A percentile compares a stretch with the other conserved stretches of the same genome.
Evolutionary conservation across 352 stramenopile genomes (phyloP).

Genomic region (Phytophthora sp.): DNA sequence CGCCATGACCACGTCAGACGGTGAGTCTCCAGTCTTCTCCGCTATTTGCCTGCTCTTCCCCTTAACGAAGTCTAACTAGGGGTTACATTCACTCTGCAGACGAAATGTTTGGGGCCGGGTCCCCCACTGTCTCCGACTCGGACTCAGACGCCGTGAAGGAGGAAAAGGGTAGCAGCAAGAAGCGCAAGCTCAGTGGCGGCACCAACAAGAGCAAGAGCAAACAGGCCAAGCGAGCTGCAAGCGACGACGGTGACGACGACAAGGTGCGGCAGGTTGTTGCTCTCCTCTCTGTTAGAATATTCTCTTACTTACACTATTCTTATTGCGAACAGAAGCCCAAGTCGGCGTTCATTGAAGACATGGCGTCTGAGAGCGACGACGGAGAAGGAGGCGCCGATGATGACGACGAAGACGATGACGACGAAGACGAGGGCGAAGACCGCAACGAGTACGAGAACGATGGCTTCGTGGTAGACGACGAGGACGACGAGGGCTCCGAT

Average conservation of each 20-base stretch:
- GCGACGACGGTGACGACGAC: constrained; percentile 72
- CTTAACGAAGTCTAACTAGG: constrained; percentile 12
- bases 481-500: constrained; percentile 78
- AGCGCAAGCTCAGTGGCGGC: constrained; percentile 64
- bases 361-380: constrained; percentile 89
- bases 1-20: constrained; percentile 32
- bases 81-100: constrained; percentile 42
- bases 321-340: constrained; percentile 60
- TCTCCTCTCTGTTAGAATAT: constrained; percentile 9
- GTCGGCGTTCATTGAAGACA: constrained; percentile 89
- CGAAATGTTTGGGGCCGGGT: constrained; percentile 69
- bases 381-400: constrained; percentile 50
- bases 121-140: constrained; percentile 86
- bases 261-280: constrained; percentile 40
- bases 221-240: constrained; percentile 69
- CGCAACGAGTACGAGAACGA: constrained; percentile 92
- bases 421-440: constrained; percentile 86
- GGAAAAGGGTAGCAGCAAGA: constrained; percentile 50
- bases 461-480: constrained; percentile 88
- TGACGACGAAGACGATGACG: constrained; percentile 77
- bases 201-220: constrained; percentile 50
- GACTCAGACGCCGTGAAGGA: constrained; percentile 71
- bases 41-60: neutral
- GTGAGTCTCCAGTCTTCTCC: constrained; percentile 7
- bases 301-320: constrained; percentile 12